These are phyloP conservation scores for button mushroom (Agaricus bisporus) DNA, from an alignment of 768 basidiomycete species.

Conservation along the genomic window DNA sequence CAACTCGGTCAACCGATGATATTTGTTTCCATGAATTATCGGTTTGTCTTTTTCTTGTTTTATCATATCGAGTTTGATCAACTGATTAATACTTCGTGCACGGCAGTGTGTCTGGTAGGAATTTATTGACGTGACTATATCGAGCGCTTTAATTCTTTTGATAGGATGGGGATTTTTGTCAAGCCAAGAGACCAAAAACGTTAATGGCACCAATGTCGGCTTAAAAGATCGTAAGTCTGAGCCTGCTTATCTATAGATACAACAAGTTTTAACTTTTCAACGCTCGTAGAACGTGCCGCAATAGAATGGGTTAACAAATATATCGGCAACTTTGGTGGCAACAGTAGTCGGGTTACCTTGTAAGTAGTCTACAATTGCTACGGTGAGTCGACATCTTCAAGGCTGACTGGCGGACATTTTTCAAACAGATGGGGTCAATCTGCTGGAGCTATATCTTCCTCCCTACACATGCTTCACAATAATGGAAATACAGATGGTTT, in stretches of 20 bases:
- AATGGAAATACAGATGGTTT: constrained; percentile 30
- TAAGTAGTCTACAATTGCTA: constrained; percentile 12
- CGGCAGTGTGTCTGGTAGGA: constrained; percentile 22
- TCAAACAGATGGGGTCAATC: constrained; percentile 40
- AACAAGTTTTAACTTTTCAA: neutral
- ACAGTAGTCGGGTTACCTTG: constrained; percentile 41
- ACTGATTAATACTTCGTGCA: neutral
- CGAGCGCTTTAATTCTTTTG: neutral
- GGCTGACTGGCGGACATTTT: neutral
- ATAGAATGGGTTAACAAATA: constrained; percentile 54
- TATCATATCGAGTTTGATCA: neutral
- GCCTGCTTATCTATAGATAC: neutral
- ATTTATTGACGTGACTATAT: neutral
- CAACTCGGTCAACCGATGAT: constrained; percentile 38
- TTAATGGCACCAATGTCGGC: constrained; percentile 22
- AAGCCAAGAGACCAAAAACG: constrained; percentile 22
- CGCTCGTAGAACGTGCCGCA: constrained; percentile 27
- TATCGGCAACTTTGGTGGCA: constrained; percentile 50
- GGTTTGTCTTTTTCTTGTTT: constrained; percentile 15
- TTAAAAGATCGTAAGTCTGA: constrained; percentile 24
- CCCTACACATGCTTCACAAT: constrained; percentile 36
- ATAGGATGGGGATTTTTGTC: constrained; percentile 26
- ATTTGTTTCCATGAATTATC: constrained; percentile 50
- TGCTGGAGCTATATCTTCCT: constrained; percentile 46
- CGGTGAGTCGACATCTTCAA: no score